Percentiles rank a stretch among this genome's conserved stretches.
These are phyloP conservation scores for Desmodesmus armatus DNA, from an alignment of 139 green algal species.

Conservation along the genomic window DNA sequence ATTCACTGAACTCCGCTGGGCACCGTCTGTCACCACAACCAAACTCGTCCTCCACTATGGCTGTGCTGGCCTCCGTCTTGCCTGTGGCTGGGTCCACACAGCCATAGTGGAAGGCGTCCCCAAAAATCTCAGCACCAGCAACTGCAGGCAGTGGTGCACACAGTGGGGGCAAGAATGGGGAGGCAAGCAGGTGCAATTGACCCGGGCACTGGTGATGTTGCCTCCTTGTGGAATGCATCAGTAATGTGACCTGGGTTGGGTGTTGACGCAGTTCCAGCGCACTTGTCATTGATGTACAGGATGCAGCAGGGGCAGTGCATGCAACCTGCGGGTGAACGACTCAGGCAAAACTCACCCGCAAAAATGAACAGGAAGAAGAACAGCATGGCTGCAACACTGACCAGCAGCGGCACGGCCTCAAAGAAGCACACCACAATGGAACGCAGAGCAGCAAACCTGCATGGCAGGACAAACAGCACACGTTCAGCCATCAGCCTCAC, in stretches of 20 bases:
- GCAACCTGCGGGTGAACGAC: no score
- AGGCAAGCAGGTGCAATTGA: no score
- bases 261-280: no score
- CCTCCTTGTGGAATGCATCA: no score
- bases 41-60: conserved; percentile 45
- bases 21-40: conserved; percentile 59
- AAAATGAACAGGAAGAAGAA: conserved; percentile 84
- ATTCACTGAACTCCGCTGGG: conserved; percentile 18
- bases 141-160: conserved; percentile 5
- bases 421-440: conserved; percentile 83
- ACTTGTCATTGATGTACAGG: no score
- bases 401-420: conserved; percentile 81
- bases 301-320: no score
- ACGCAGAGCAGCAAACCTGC: conserved; percentile 72
- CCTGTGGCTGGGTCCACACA: conserved; percentile 60
- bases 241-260: no score
- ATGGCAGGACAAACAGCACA: background rate
- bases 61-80: background rate
- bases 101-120: conserved; percentile 67
- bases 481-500: background rate
- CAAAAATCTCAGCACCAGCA: conserved; percentile 70
- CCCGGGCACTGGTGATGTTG: no score
- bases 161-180: no score
- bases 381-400: conserved; percentile 69
- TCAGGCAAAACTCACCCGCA: conserved; percentile 48